These are phyloP conservation scores for Chiua virens DNA, from an alignment of 768 basidiomycete genomes.

Conservation along the genomic window DNA sequence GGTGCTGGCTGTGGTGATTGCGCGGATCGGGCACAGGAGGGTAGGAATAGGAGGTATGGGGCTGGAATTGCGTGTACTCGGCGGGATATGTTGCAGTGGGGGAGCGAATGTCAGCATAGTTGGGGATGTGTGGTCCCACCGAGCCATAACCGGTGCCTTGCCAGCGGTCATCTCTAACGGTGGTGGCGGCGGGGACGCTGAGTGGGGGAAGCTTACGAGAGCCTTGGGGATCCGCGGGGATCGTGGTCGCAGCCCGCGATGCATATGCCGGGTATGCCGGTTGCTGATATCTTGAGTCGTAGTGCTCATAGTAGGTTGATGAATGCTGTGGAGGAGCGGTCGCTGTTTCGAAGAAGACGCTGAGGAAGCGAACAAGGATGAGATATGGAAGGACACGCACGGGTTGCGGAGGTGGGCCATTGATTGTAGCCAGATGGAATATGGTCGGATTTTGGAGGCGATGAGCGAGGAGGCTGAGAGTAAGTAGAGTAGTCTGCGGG, in stretches of 20 bases:
- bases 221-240: slow-evolving; percentile 48
- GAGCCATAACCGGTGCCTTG: slow-evolving; percentile 40
- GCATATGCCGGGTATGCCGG: slow-evolving; percentile 45
- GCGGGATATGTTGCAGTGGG: slow-evolving; percentile 63
- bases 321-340: slow-evolving; percentile 49
- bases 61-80: slow-evolving; percentile 49
- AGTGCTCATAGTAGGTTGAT: slow-evolving; percentile 53
- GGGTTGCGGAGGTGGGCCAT: slow-evolving; percentile 34
- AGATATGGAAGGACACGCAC: slow-evolving; percentile 33
- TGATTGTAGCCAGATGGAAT: slow-evolving; percentile 49
- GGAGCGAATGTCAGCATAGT: slow-evolving; percentile 52
- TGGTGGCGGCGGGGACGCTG: slow-evolving; percentile 37
- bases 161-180: slow-evolving; percentile 52
- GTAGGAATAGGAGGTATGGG: slow-evolving; percentile 33
- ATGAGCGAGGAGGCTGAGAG: slow-evolving; percentile 58
- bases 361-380: not conserved
- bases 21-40: slow-evolving; percentile 40
- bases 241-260: slow-evolving; percentile 49
- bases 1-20: slow-evolving; percentile 25
- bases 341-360: slow-evolving; percentile 7
- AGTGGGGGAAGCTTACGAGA: slow-evolving; percentile 62
- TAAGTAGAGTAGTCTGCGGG: slow-evolving; percentile 57
- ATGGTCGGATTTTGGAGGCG: slow-evolving; percentile 60
- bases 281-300: slow-evolving; percentile 50
- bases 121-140: slow-evolving; percentile 36